Percentiles rank a stretch among this genome's conserved stretches.
phyloP scores from a whole-genome alignment of 2,329 filamentous ascomycete genomes.

The Penicillium sp. region DNA sequence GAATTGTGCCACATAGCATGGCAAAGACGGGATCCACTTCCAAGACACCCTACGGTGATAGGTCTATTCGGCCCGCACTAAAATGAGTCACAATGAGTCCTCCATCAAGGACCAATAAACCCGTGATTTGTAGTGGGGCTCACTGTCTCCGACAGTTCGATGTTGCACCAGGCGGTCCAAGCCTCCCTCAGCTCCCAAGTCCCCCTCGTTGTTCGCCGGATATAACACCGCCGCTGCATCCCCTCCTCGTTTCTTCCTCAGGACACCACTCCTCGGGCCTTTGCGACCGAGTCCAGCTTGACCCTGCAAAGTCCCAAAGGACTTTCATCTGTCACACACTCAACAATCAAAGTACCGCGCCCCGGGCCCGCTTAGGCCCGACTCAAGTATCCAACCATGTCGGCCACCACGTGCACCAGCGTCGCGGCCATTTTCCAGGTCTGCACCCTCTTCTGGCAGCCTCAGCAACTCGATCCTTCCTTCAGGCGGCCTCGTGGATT shows the following conservation, averaged over 20 bases:
- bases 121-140: not conserved
- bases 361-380: conserved; percentile 31
- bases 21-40: not conserved
- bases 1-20: not conserved
- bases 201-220: not conserved
- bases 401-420: conserved; percentile 24
- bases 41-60: conserved; percentile 2
- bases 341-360: conserved; percentile 12
- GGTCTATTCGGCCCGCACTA: conserved; percentile 17
- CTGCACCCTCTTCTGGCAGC: conserved; percentile 19
- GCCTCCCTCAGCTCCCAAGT: not conserved
- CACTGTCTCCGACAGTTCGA: not conserved
- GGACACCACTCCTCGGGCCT: conserved; percentile 23
- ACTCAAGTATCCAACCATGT: conserved; percentile 29
- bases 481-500: conserved; percentile 19
- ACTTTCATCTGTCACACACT: not conserved
- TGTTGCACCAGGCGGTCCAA: not conserved
- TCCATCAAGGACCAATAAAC: conserved; percentile 15
- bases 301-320: conserved; percentile 6
- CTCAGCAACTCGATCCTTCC: conserved; percentile 16
- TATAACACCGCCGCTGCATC: conserved; percentile 14
- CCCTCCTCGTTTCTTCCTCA: conserved; percentile 22
- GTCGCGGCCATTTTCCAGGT: conserved; percentile 20
- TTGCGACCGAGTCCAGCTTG: conserved; percentile 16
- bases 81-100: conserved; percentile 34